A percentile compares a stretch with the other conserved stretches of the same genome.
These are phyloP conservation scores for Tolypocladium capitatum DNA, from an alignment of 2,329 filamentous ascomycete genomes.

Conservation along the genomic window DNA sequence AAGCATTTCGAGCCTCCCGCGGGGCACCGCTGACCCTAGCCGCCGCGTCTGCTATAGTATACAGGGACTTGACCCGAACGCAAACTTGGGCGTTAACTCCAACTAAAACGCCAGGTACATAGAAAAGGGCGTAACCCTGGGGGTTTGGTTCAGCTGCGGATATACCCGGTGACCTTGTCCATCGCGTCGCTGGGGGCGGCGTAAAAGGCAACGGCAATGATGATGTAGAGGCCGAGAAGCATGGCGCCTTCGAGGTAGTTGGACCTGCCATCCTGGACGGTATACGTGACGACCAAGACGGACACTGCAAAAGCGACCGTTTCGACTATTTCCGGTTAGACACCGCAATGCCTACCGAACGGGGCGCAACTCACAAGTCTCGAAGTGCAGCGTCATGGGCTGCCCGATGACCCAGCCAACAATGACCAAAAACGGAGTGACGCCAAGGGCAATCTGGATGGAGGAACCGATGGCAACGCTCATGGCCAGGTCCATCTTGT, in stretches of 20 bases:
- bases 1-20: neutral
- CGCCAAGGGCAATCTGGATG: conserved; percentile 70
- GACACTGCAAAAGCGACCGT: conserved; percentile 67
- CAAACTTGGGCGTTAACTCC: too few species aligned
- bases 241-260: conserved; percentile 78
- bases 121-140: neutral
- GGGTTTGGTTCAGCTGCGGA: neutral
- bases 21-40: neutral
- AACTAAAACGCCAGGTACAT: neutral
- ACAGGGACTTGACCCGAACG: neutral
- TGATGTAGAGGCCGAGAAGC: conserved; percentile 39
- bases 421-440: conserved; percentile 69
- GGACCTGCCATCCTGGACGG: conserved; percentile 67
- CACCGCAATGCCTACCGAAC: neutral
- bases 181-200: conserved; percentile 37
- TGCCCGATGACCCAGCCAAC: conserved; percentile 64
- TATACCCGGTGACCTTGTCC: conserved; percentile 16
- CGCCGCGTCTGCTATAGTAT: neutral
- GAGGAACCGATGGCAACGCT: conserved; percentile 71
- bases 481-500: conserved; percentile 65
- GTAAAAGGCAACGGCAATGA: conserved; percentile 49
- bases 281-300: conserved; percentile 62
- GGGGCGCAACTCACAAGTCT: conserved; percentile 32
- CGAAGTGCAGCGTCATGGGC: conserved; percentile 68
- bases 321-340: conserved; percentile 35